A percentile compares a stretch with the other conserved stretches of the same genome.
Evolutionary conservation across 2,329 filamentous ascomycete genomes (phyloP).

Genomic region (Aspergillus fijiensis): DNA sequence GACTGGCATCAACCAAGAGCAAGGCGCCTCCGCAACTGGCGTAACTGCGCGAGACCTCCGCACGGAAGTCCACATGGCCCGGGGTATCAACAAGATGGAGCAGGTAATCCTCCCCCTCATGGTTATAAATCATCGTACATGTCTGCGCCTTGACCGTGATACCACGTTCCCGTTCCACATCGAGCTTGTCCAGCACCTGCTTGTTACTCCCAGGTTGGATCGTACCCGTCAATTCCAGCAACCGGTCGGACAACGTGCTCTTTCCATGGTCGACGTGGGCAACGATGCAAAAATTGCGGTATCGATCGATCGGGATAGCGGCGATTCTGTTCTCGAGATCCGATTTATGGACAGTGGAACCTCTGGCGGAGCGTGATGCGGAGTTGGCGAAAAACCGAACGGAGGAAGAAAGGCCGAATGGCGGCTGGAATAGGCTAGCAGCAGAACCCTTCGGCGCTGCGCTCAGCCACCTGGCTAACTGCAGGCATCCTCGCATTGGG

Average conservation of each 20-base stretch:
- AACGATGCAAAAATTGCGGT: conserved; percentile 96
- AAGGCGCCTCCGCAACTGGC: conserved; percentile 92
- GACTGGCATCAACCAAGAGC: conserved; percentile 90
- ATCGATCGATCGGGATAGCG: conserved; percentile 53
- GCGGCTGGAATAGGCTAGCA: conserved; percentile 31
- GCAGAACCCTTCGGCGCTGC: conserved; percentile 37
- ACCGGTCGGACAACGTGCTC: conserved; percentile 86
- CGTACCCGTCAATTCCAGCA: conserved; percentile 91
- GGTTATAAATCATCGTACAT: conserved; percentile 93
- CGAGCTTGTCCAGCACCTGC: conserved; percentile 94
- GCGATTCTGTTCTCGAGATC: conserved; percentile 59
- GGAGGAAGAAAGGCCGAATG: conserved; percentile 24
- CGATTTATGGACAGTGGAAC: conserved; percentile 32
- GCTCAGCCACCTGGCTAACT: conserved; percentile 48
- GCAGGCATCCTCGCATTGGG: conserved; percentile 50
- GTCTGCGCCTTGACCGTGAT: conserved; percentile 99
- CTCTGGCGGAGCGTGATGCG: conserved; percentile 23
- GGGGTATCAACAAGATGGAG: conserved; percentile 95
- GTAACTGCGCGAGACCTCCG: conserved; percentile 93
- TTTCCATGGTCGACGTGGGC: conserved; percentile 99
- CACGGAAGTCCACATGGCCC: conserved; percentile 95
- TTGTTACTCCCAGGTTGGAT: conserved; percentile 85
- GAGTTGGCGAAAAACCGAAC: conserved; percentile 35
- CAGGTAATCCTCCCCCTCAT: conserved; percentile 83
- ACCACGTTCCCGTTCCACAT: conserved; percentile 91